These are phyloP conservation scores for Areca catechu DNA, from an alignment of 176 grass and related monocot genomes.

Conservation along the genomic window DNA sequence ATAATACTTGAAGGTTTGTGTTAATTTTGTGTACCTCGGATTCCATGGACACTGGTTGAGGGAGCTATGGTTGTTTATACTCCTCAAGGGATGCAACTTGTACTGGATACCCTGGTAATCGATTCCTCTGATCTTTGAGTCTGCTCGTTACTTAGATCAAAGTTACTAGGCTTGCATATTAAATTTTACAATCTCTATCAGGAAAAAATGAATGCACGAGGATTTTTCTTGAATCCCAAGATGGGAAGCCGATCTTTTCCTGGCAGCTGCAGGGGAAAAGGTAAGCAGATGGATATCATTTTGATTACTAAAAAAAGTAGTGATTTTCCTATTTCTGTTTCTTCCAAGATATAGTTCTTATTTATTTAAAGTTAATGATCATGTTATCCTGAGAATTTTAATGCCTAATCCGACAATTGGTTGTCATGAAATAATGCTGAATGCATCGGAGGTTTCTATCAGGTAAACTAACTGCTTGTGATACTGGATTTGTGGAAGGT, in stretches of 20 bases:
- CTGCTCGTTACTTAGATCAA: neutral
- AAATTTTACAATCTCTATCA: constrained; percentile 27
- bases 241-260: constrained; percentile 76
- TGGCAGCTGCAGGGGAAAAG: constrained; percentile 77
- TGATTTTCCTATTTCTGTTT: no score
- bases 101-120: constrained; percentile 75
- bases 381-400: no score
- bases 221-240: constrained; percentile 74
- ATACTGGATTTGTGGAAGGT: no score
- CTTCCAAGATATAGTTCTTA: no score
- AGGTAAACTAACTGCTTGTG: no score
- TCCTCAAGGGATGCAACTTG: constrained; percentile 90
- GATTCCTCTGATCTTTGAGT: constrained; percentile 20
- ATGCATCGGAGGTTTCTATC: no score
- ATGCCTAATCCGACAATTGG: no score
- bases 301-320: neutral
- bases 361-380: neutral
- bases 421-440: no score
- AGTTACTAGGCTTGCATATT: constrained; percentile 15
- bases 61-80: constrained; percentile 94
- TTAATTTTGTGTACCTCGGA: neutral
- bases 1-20: neutral
- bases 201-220: constrained; percentile 69
- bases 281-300: constrained; percentile 20
- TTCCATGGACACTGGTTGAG: constrained; percentile 57